Conservation (phyloP, 202 grass and related monocot genomes). For the Setaria viridis region DNA sequence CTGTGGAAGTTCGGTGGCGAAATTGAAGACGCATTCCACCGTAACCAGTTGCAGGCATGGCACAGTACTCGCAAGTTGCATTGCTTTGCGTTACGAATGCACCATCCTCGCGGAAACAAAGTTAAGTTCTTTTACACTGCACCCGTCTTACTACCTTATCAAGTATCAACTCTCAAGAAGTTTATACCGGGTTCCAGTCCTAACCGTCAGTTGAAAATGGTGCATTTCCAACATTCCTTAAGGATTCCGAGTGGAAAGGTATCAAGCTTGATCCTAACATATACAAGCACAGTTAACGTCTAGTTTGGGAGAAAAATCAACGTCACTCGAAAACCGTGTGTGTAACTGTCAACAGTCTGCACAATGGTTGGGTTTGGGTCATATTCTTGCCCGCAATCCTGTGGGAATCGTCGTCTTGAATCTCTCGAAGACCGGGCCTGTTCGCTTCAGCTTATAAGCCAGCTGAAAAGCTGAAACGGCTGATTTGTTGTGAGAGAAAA, state of each 20-base stretch:
- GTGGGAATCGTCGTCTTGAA: neutral
- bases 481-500: too few species aligned
- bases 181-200: too few species aligned
- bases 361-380: neutral
- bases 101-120: neutral
- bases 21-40: neutral
- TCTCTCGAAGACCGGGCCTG: neutral
- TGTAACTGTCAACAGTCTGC: neutral
- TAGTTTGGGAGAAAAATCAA: neutral
- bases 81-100: slow-evolving; percentile 6
- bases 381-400: neutral
- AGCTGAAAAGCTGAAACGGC: too few species aligned
- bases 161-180: neutral
- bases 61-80: neutral
- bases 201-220: neutral
- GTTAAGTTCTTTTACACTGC: neutral
- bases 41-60: slow-evolving; percentile 6
- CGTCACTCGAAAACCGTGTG: neutral
- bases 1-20: neutral
- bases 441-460: too few species aligned
- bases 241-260: neutral
- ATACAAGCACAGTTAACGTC: neutral
- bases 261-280: neutral
- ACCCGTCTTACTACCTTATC: neutral
- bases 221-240: neutral